Evolutionary conservation across 352 stramenopile species (phyloP), one percentile per base, ranked within the genome.

Genomic region (Globisporangium canariense): DNA sequence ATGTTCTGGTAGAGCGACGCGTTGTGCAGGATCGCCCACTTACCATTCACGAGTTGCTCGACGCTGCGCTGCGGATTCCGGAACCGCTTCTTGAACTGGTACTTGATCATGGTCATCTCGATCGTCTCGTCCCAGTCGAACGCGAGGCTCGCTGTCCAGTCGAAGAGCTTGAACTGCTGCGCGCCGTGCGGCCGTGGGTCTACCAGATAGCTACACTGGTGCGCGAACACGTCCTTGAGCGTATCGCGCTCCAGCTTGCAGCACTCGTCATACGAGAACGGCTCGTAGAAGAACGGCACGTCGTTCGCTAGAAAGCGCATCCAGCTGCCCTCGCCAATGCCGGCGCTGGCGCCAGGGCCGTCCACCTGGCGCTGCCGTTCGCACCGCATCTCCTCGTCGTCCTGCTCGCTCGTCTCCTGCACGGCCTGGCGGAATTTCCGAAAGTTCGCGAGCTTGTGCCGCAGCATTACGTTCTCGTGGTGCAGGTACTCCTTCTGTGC

Each of bases 381-480:
- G 16, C 16, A 3, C 9, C 5, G 8, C 10, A 25, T 13, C 20
- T 60, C 20, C 20, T 60, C 54, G 3, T 36, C 14, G 8, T 62
- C 57, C 16, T 62, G 20, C 14, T 62, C 25, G 20, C 9, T 50
- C 45, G 30, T 9, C n/a, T 62, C 41, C 8, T 43, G 28, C 18
- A 62, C 14, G 14, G 46, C 25, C 10, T 32, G 14, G 14, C 41
- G 58, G 13, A 65, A 25, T 20, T 40, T 60, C 14, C 50, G 56
- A 18, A 66, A 53, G 13, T 66, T 62, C 18, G 43, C 30, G 38
- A 72, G 62, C 11, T 51, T 55, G 11, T 69, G 38, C 18, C 66
- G 61, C 54, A 72, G 50, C 25, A 45, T 40, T 8, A 52, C 62
- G 62, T 72, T 72, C 34, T 61, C 66, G 8, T 69, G 43, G 38